Evolutionary conservation across 192 early-diverging fungal genomes (phyloP), one percentile per base, ranked within the genome.

Genomic region (Podila epicladia): DNA sequence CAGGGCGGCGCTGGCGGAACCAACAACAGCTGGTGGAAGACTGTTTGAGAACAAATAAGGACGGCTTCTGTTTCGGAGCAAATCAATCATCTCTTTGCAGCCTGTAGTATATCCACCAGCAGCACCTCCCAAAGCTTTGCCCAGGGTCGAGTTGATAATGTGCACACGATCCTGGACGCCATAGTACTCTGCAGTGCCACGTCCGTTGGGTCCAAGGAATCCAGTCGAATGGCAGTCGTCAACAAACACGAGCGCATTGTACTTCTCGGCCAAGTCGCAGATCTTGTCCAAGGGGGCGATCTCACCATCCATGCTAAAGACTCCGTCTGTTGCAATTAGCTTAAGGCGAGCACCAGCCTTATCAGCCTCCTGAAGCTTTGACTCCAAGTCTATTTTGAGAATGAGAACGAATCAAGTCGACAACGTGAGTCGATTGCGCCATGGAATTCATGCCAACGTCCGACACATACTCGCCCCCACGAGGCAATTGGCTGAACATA

Each of bases 1-100:
- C 53, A 80, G 68, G 4, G 77, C 77, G 7, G 77, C 77, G 32
- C 97, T 87, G 24, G 96, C 94, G 59, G 95, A 96, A 37, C 93
- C 91, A 58, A 94, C 94, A 64, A 97, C 93, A 29, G 94, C 89
- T 58, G 97, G 97, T 49, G 97, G 97, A 37, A 99, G 89, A 66
- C 96, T 97, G 37, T 96, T 99, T 68, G 97, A 97, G 86, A 99
- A 99, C 84, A 99, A 94, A 80, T 97, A 97, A 62, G 95, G 95
- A 49, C 95, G 96, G 24, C 94, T 95, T 72, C 96, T 95, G 61
- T 92, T 94, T 65, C 96, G 94, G 45, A 97, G 91, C 92, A 97
- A 91, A 82, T 97, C 96, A 38, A 97, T 93, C 64, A 96, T 90
- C 24, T 88, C 85, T 55, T 94, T 93, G 35, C 93, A 95, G 13